A percentile compares a stretch with the other conserved stretches of the same genome.
Conservation (phyloP, 2,329 filamentous ascomycete species). For the Alternaria consortialis region DNA sequence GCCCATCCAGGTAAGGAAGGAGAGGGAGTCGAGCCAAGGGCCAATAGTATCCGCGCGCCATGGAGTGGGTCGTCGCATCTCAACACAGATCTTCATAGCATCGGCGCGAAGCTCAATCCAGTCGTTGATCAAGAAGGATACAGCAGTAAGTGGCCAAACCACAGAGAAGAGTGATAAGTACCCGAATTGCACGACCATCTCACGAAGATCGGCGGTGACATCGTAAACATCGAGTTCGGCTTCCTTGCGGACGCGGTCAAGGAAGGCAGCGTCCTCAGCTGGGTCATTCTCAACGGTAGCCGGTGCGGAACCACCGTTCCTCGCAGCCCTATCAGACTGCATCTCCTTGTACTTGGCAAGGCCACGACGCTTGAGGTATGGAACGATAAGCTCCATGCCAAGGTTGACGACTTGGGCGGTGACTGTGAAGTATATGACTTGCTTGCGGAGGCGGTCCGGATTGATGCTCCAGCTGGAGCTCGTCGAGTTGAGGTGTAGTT, state of each 20-base stretch:
- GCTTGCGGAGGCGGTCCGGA: conserved; percentile 80
- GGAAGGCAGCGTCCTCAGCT: conserved; percentile 80
- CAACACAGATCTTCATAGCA: conserved; percentile 90
- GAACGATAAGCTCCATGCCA: conserved; percentile 82
- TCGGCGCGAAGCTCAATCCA: conserved; percentile 95
- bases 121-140: conserved; percentile 92
- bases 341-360: conserved; percentile 82
- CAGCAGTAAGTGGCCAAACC: conserved; percentile 90
- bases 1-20: conserved; percentile 93
- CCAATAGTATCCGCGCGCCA: conserved; percentile 94
- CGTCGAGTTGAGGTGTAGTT: conserved; percentile 59
- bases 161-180: conserved; percentile 92
- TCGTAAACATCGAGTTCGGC: conserved; percentile 85
- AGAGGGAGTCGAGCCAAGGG: conserved; percentile 85
- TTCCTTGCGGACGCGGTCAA: conserved; percentile 82
- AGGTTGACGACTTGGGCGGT: conserved; percentile 93
- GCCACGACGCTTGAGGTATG: conserved; percentile 81
- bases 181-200: conserved; percentile 70
- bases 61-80: conserved; percentile 88
- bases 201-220: conserved; percentile 87
- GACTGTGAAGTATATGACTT: conserved; percentile 95
- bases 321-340: conserved; percentile 66
- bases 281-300: conserved; percentile 67
- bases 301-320: conserved; percentile 62
- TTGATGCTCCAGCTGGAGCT: conserved; percentile 80